Evolutionary conservation across 345 rosid species (phyloP), one percentile per base, ranked within the genome.

Genomic region (Sonneratia alba): DNA sequence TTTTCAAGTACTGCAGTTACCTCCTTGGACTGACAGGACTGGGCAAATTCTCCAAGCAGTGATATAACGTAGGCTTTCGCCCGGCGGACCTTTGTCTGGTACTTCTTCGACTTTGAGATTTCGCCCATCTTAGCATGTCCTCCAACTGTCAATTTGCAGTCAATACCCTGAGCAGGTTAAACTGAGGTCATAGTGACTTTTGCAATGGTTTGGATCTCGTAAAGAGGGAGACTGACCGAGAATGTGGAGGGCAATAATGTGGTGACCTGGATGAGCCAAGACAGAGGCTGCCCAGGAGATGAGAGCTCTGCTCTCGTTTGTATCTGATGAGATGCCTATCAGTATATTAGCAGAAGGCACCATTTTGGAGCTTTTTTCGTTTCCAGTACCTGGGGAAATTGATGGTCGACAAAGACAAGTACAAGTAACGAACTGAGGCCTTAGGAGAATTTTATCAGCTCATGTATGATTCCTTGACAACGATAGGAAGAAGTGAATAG

Each of bases 51-150:
- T 53, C 85, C 95, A n/a, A 91, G 93, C 79, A 91, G 80, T 67
- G 97, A 87, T 77, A 94, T 89, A 69, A 94, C 95, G 70, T 84
- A 88, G 18, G 98, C 88, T 79, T 88, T 91, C 1, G 91, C 91
- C 63, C 70, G 87, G 32, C 96, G 91, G 82, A 91, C 70, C 70
- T 81, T 88, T 10, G 76, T 76, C 45, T 79, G 84, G 57, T 68
- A 75, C 73, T 73, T 86, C 37, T 71, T 76, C 48, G 70, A 79
- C 76, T 74, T 77, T 32, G 81, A 62, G 19, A 14, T 37, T 4
- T 62, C 81, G 0, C 49, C 22, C 78, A 85, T 85, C 87, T 82
- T 93, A 15, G 81, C 75, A 55, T 83, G 84, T 71, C 78, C 84
- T 36, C 81, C 89, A 51, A 71, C 98, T 87, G 64, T 59, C 61